These are phyloP conservation scores for Amoebophrya sp. DNA, from an alignment of 169 alveolate genomes.

Conservation along the genomic window DNA sequence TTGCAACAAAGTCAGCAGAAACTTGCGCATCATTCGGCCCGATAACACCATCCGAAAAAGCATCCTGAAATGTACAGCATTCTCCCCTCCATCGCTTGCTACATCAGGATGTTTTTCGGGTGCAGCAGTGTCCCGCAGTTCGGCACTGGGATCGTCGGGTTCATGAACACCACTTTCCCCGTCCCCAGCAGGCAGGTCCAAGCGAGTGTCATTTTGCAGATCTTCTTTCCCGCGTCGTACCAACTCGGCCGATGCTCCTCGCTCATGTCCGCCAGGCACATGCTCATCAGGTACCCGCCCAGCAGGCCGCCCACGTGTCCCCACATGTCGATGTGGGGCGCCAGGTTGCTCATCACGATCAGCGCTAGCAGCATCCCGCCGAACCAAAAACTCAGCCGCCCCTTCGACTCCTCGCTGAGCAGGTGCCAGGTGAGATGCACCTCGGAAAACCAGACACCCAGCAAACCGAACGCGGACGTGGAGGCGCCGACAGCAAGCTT, in stretches of 20 bases:
- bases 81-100: no score
- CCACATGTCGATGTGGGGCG: constrained; percentile 16
- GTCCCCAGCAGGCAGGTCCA: not conserved
- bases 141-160: not conserved
- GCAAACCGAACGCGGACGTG: constrained; percentile 39
- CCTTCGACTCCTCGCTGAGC: constrained; percentile 26
- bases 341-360: constrained; percentile 11
- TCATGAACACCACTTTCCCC: not conserved
- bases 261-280: not conserved
- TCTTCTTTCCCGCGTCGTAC: not conserved
- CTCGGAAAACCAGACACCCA: constrained; percentile 38
- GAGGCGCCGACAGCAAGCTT: constrained; percentile 43
- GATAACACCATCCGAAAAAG: no score
- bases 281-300: not conserved
- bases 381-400: constrained; percentile 26
- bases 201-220: not conserved
- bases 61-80: no score
- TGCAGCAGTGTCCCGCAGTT: not conserved
- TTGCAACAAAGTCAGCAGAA: no score
- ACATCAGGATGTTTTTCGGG: not conserved
- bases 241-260: not conserved
- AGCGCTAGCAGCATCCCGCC: constrained; percentile 26
- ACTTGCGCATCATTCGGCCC: no score
- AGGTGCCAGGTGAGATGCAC: constrained; percentile 36
- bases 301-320: constrained; percentile 12